Evolutionary conservation across 1,284 basidiomycete genomes (phyloP), one percentile per base, ranked within the genome.

Genomic region (Pseudozyma sp.): DNA sequence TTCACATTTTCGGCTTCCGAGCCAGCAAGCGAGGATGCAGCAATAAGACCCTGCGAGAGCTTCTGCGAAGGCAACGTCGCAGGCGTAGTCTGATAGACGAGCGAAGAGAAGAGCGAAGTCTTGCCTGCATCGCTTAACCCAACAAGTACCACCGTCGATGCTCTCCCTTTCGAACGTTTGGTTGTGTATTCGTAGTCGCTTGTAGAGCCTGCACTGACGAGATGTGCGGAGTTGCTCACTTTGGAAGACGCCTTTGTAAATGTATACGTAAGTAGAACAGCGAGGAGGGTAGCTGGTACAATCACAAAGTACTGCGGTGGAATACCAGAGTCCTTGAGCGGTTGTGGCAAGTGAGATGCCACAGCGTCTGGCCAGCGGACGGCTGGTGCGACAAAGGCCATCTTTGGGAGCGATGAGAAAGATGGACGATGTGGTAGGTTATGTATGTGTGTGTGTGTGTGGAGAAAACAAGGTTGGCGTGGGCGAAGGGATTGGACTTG

Each of bases 111-210:
- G 42, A 84, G 63, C 21, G 74, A 59, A 6, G 82, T 83, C 57
- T 84, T 84, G 50, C 82, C 82, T 5, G 77, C 58, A 25, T 78
- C 67, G 52, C 72, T 64, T 38, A 73, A 56, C 1, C 82, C 82
- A 11, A 82, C 70, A 3, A 84, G 71, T 31, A 83, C 59, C 6
- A 78, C 74, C 2, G 66, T 79, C 5, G 76, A 69, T 0, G 80
- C 35, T 25, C 72, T 48, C 8, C 53, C 61, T 11, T 59, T 31
- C 43, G 59, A 70, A 16, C 71, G 77, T 34, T 59, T 68, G 2
- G 47, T 42, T 16, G 59, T 51, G 25, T 59, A 58, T 8, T 47
- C 52, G 4, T 50, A 34, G 1, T 52, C 50, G 5, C 53, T 39
- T 7, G 45, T 31, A 31, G 25, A 31, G 25, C 25, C 18, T 14